These are phyloP conservation scores for Quercus dentata DNA, from an alignment of 306 rosid genomes.

Conservation along the genomic window DNA sequence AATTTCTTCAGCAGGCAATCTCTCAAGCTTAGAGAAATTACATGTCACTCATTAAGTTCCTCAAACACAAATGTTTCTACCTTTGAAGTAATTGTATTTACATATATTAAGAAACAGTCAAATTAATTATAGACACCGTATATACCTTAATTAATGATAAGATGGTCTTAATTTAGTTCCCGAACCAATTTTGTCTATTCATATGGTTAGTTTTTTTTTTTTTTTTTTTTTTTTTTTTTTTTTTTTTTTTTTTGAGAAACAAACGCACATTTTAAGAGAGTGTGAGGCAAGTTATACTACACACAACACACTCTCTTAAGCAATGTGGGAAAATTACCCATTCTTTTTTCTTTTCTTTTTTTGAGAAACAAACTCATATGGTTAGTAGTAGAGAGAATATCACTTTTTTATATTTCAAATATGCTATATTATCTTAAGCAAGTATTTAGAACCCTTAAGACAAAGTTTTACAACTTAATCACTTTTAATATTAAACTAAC, in stretches of 20 bases:
- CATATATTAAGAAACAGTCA: not conserved
- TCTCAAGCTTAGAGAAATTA: conserved; percentile 6
- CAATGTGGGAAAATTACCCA: no score
- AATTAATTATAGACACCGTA: not conserved
- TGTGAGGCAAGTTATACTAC: no score
- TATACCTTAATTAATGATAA: not conserved
- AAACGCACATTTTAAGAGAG: no score
- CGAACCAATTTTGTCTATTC: not conserved
- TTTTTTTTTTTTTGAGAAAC: no score
- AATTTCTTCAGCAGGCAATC: conserved; percentile 25
- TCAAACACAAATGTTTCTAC: not conserved
- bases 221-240: no score
- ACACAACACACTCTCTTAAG: no score
- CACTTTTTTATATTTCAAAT: not conserved
- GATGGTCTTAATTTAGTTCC: not conserved
- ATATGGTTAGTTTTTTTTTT: not conserved
- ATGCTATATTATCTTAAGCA: no score
- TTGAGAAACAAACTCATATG: no score
- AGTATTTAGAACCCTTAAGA: no score
- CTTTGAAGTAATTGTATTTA: not conserved
- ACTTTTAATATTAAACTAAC: no score
- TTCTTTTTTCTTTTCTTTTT: no score
- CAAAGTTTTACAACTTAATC: no score
- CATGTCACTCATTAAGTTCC: not conserved
- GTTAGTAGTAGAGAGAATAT: not conserved